A percentile compares a stretch with the other conserved stretches of the same genome.
Conservation (phyloP, 495 filamentous ascomycete species). For the Neurospora sp. region DNA sequence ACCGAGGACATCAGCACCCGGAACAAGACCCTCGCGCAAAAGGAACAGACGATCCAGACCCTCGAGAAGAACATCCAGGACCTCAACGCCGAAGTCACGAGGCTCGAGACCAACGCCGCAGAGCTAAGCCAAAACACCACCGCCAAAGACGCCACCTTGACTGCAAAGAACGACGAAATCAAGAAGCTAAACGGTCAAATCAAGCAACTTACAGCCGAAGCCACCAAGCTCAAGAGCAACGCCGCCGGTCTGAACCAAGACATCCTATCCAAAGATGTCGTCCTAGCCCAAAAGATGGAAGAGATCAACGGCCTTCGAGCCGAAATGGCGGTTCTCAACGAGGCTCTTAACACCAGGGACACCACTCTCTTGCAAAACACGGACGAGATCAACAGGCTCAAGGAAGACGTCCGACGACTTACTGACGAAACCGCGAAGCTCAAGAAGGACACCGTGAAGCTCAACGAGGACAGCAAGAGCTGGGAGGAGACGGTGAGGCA, state of each 20-base stretch:
- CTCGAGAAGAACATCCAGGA: slow-evolving; percentile 68
- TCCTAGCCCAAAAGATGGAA: neutral
- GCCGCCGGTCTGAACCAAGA: neutral
- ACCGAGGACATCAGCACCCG: neutral
- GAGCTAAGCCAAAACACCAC: neutral
- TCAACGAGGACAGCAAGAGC: neutral
- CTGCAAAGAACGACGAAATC: neutral
- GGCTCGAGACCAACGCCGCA: neutral
- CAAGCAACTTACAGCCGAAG: neutral
- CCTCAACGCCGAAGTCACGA: slow-evolving; percentile 53
- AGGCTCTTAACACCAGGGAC: neutral
- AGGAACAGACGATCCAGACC: slow-evolving; percentile 20
- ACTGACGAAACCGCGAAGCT: neutral
- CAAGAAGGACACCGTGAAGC: neutral
- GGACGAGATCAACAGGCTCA: neutral
- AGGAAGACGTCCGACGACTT: neutral
- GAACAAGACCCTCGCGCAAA: neutral
- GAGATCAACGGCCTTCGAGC: neutral
- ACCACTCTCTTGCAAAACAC: neutral
- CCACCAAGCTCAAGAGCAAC: neutral
- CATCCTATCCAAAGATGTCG: neutral
- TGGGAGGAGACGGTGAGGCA: neutral
- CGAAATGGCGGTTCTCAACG: neutral
- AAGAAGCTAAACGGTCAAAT: neutral
- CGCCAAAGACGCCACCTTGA: neutral